Percentiles rank a stretch among this genome's conserved stretches.
Evolutionary conservation across 306 rosid species (phyloP).

Genomic region (Lotus japonicus): DNA sequence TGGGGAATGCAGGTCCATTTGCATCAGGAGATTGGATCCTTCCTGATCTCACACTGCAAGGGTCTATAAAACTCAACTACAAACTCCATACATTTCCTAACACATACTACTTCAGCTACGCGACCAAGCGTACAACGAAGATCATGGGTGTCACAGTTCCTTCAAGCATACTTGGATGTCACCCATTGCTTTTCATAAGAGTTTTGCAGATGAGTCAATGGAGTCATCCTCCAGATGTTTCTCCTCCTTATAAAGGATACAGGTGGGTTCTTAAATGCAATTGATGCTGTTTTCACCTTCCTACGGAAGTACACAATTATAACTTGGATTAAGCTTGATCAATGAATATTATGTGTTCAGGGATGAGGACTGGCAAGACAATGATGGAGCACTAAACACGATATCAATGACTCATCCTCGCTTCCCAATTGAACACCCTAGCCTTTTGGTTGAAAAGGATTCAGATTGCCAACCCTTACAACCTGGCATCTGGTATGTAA

Average conservation of each 20-base stretch:
- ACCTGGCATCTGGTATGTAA: constrained; percentile 67
- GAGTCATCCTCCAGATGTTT: constrained; percentile 76
- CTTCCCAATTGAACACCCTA: constrained; percentile 79
- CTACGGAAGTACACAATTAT: not conserved
- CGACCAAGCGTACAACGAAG: constrained; percentile 80
- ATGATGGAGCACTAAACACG: constrained; percentile 96
- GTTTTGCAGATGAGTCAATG: constrained; percentile 94
- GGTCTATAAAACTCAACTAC: constrained; percentile 59
- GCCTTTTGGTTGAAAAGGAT: constrained; percentile 56
- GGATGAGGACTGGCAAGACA: constrained; percentile 97
- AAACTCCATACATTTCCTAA: constrained; percentile 61
- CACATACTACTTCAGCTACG: constrained; percentile 93
- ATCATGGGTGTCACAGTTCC: constrained; percentile 74
- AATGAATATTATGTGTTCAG: constrained; percentile 37
- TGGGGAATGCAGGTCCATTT: constrained; percentile 84
- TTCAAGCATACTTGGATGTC: constrained; percentile 69
- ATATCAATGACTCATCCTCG: constrained; percentile 93
- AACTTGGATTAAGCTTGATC: not conserved
- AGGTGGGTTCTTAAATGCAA: constrained; percentile 39
- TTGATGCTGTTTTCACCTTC: not conserved
- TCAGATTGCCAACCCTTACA: constrained; percentile 74
- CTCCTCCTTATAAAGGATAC: constrained; percentile 90
- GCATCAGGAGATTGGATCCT: constrained; percentile 97
- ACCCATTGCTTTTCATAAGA: constrained; percentile 77
- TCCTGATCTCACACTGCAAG: constrained; percentile 96